Evolutionary conservation across 176 grass and related monocot species (phyloP).

Genomic region (Oryza longistaminata): DNA sequence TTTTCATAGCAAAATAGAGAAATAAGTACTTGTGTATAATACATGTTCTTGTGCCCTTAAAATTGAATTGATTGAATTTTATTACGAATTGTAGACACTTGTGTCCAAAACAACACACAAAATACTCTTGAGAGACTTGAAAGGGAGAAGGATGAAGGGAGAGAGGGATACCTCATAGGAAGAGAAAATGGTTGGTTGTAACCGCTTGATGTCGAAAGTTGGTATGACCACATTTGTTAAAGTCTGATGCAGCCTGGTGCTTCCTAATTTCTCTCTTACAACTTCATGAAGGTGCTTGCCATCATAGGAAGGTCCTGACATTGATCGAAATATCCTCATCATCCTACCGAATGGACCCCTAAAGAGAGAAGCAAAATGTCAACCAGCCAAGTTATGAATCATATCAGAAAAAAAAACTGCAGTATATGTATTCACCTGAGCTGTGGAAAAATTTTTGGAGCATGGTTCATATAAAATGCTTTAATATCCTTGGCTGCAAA

Average conservation of each 20-base stretch:
- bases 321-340: constrained; percentile 53
- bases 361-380: constrained; percentile 35
- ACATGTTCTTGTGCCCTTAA: not conserved
- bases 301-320: constrained; percentile 76
- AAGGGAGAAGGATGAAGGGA: not conserved
- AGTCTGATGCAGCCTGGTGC: constrained; percentile 61
- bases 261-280: constrained; percentile 68
- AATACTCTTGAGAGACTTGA: not conserved
- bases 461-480: constrained; percentile 67
- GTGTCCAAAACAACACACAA: not conserved
- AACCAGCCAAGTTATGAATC: not conserved
- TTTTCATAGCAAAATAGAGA: not conserved
- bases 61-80: not conserved
- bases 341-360: constrained; percentile 61
- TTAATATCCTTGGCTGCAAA: constrained; percentile 85
- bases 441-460: constrained; percentile 74
- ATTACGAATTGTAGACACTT: not conserved
- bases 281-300: constrained; percentile 82
- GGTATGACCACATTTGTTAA: constrained; percentile 84
- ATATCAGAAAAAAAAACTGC: constrained; percentile 18
- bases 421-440: constrained; percentile 45
- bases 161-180: constrained; percentile 54
- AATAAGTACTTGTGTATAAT: not conserved
- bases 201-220: constrained; percentile 80
- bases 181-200: constrained; percentile 83